These are phyloP conservation scores for Euphorbia schlechtendalii DNA, from an alignment of 441 rosid species.

Conservation along the genomic window DNA sequence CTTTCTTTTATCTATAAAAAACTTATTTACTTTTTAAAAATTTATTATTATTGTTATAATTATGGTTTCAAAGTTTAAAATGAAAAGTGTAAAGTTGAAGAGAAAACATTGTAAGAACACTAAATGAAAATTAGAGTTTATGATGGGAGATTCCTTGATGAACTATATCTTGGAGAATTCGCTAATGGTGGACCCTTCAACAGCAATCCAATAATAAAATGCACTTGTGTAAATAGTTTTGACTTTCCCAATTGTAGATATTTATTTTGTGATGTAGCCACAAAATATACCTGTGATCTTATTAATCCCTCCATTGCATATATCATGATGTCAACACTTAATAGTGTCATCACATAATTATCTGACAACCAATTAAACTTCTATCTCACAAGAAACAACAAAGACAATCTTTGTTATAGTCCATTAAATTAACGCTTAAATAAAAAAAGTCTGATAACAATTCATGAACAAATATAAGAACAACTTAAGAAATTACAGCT, in stretches of 20 bases:
- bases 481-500: too few relatives aligned
- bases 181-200: slow-evolving; percentile 6
- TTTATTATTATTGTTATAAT: too few relatives aligned
- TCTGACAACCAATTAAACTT: background rate
- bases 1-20: too few relatives aligned
- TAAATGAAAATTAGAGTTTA: too few relatives aligned
- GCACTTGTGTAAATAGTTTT: background rate
- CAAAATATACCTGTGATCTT: background rate
- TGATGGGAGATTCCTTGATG: too few relatives aligned
- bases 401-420: background rate
- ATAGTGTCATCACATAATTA: background rate
- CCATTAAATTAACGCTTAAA: background rate
- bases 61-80: too few relatives aligned
- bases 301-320: background rate
- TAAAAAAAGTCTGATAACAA: too few relatives aligned
- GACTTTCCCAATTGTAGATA: background rate
- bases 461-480: too few relatives aligned
- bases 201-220: background rate
- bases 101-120: too few relatives aligned
- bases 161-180: background rate
- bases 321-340: background rate
- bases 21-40: too few relatives aligned
- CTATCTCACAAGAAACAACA: background rate
- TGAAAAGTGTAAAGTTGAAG: too few relatives aligned
- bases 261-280: background rate